phyloP scores from a whole-genome alignment of 495 filamentous ascomycete genomes.

The Elaphomyces granulatus region DNA sequence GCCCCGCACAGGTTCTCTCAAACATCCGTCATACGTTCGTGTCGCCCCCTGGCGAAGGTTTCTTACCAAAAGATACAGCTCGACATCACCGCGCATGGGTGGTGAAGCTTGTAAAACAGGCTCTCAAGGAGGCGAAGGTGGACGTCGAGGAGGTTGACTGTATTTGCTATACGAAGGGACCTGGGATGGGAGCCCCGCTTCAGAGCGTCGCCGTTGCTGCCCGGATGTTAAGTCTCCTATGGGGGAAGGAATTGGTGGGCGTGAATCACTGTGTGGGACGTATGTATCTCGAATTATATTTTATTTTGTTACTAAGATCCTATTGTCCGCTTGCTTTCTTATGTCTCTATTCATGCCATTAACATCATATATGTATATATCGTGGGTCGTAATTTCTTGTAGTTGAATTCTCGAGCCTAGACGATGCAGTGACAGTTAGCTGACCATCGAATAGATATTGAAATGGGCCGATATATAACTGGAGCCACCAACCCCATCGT shows the following conservation, averaged over 20 bases:
- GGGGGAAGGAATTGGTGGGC: slow-evolving; percentile 73
- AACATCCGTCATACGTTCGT: slow-evolving; percentile 91
- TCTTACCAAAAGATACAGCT: slow-evolving; percentile 92
- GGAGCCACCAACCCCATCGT: slow-evolving; percentile 86
- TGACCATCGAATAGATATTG: too few species aligned
- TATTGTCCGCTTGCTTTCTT: too few species aligned
- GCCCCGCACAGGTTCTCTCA: slow-evolving; percentile 61
- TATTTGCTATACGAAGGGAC: slow-evolving; percentile 91
- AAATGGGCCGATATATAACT: slow-evolving; percentile 94
- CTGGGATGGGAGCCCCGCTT: slow-evolving; percentile 94
- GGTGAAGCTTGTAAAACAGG: slow-evolving; percentile 60
- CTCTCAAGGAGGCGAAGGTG: slow-evolving; percentile 53
- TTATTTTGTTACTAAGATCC: too few species aligned
- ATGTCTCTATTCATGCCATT: too few species aligned
- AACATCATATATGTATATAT: too few species aligned
- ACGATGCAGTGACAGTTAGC: too few species aligned
- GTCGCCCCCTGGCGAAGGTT: slow-evolving; percentile 84
- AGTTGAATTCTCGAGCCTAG: too few species aligned
- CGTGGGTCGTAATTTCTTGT: too few species aligned
- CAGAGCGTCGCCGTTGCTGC: slow-evolving; percentile 77
- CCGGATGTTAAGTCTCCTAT: slow-evolving; percentile 67
- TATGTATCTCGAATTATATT: too few species aligned
- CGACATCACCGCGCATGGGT: slow-evolving; percentile 81
- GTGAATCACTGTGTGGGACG: slow-evolving; percentile 97
- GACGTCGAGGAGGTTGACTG: slow-evolving; percentile 57